Evolutionary conservation across 2,329 filamentous ascomycete species (phyloP).

Genomic region (Penicillium sp.): DNA sequence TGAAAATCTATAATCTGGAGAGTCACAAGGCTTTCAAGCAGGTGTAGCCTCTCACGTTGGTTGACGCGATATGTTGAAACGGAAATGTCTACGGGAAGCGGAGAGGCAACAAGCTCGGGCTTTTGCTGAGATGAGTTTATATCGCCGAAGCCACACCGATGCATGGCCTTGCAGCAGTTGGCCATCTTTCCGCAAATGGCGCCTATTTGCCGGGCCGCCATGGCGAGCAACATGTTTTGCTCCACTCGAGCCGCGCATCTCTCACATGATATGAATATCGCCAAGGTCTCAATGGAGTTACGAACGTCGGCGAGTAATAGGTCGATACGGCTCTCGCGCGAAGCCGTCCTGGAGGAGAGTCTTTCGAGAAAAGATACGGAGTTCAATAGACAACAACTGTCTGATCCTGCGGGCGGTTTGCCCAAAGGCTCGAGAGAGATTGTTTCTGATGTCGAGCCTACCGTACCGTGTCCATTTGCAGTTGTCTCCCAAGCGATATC

Average conservation of each 20-base stretch:
- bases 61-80: no score
- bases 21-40: no score
- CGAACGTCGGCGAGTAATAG: slow-evolving; percentile 3
- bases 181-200: slow-evolving; percentile 1
- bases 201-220: slow-evolving; percentile 3
- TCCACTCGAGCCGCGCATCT: not conserved
- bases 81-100: no score
- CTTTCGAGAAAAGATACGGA: not conserved
- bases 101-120: no score
- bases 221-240: slow-evolving; percentile 2
- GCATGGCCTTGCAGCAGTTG: slow-evolving; percentile 3
- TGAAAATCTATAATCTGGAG: no score
- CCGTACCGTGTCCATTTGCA: no score
- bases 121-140: no score
- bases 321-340: slow-evolving; percentile 1
- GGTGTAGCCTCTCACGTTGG: no score
- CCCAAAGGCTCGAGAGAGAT: not conserved
- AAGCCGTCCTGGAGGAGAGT: not conserved
- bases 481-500: no score
- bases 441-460: no score
- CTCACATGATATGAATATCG: slow-evolving; percentile 2
- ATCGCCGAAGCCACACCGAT: not conserved
- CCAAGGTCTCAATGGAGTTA: not conserved
- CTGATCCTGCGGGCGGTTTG: not conserved
- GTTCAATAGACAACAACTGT: not conserved